phyloP scores from a whole-genome alignment of 352 stramenopile genomes.

The Globisporangium splendens region DNA sequence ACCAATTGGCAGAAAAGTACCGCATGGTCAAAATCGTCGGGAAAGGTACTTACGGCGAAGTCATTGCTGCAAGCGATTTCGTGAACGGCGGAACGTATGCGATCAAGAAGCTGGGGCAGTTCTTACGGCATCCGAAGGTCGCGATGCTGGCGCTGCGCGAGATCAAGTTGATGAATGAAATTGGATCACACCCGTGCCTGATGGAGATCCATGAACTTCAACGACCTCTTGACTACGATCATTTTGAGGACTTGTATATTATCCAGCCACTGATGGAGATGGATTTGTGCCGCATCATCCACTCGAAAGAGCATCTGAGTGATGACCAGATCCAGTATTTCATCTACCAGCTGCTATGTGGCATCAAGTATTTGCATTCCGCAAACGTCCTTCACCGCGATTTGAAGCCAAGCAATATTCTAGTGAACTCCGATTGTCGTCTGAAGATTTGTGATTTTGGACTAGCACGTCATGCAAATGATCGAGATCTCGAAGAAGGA shows the following conservation, averaged over 20 bases:
- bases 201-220: constrained; percentile 87
- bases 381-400: constrained; percentile 95
- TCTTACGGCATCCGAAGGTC: constrained; percentile 82
- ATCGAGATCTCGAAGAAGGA: constrained; percentile 74
- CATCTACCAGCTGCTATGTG: constrained; percentile 94
- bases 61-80: constrained; percentile 87
- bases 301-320: constrained; percentile 86
- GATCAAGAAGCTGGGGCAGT: constrained; percentile 88
- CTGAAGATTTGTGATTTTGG: constrained; percentile 90
- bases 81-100: constrained; percentile 82
- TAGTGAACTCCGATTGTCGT: constrained; percentile 92
- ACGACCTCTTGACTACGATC: constrained; percentile 72
- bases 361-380: constrained; percentile 95
- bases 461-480: constrained; percentile 74
- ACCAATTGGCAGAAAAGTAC: constrained; percentile 83
- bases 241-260: constrained; percentile 97
- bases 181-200: constrained; percentile 68
- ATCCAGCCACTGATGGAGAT: constrained; percentile 98
- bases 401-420: constrained; percentile 97
- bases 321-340: constrained; percentile 97
- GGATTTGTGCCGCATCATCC: constrained; percentile 89
- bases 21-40: constrained; percentile 89
- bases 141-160: constrained; percentile 79
- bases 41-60: constrained; percentile 88
- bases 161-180: constrained; percentile 88